phyloP scores from a whole-genome alignment of 306 rosid species.

The Quercus glauca region DNA sequence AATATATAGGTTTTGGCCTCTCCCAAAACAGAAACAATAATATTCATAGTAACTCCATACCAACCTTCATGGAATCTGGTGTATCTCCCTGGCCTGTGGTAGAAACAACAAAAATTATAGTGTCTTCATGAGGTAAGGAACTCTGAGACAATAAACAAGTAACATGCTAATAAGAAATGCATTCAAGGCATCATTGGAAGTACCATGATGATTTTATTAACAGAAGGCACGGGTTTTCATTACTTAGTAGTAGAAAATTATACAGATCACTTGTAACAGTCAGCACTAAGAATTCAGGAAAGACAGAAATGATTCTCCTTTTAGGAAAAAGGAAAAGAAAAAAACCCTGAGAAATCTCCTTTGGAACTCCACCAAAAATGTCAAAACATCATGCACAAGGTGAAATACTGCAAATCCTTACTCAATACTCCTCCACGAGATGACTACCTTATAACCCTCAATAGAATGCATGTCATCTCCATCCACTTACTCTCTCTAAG shows the following conservation, averaged over 20 bases:
- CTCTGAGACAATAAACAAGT: conserved; percentile 40
- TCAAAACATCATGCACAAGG: background rate
- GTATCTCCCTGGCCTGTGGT: conserved; percentile 97
- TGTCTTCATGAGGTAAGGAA: conserved; percentile 52
- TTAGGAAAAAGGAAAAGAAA: background rate
- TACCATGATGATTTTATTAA: conserved; percentile 5
- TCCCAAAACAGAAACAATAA: background rate
- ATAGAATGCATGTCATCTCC: background rate
- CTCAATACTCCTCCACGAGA: background rate
- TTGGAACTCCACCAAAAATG: background rate
- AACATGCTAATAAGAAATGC: conserved; percentile 1
- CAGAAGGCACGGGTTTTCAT: background rate
- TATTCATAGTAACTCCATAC: background rate
- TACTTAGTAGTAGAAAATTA: background rate
- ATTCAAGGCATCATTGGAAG: background rate
- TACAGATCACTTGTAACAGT: background rate
- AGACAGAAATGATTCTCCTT: background rate
- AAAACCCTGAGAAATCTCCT: background rate
- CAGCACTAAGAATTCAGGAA: background rate
- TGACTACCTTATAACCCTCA: background rate
- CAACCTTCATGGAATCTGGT: conserved; percentile 90
- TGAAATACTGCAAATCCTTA: background rate
- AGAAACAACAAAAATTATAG: conserved; percentile 83
- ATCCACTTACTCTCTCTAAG: background rate
- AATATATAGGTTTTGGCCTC: background rate